Evolutionary conservation across 768 basidiomycete genomes (phyloP), one percentile per base, ranked within the genome.

Genomic region (Jaapia argillacea): DNA sequence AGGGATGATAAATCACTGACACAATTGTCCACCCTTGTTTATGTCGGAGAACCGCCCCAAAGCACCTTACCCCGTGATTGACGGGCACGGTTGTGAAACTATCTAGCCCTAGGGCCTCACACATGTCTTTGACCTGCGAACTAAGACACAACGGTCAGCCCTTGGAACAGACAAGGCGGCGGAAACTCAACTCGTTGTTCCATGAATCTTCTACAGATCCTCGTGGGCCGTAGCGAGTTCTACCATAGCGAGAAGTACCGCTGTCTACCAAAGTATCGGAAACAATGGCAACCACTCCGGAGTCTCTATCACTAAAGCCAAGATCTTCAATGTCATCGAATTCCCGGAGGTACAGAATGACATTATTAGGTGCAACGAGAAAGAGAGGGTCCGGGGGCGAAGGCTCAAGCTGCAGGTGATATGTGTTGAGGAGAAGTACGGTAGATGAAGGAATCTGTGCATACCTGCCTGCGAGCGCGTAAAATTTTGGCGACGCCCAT

Each of bases 401-500:
- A 5, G 85, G 79, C 40, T 74, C 56, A 43, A 91, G 71, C 88
- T 89, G 38, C 20, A 36, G 21, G 6, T 31, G 24, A n/a, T 24
- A 24, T 3, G 25, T 12, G 7, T 24, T 22, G 24, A 37, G 27
- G n/a, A 42, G n/a, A 20, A 44, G 36, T 48, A 22, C 3, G 25
- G 14, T 36, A 48, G 27, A 12, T 26, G 27, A 37, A 40, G 45
- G 43, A 36, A 21, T 14, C 36, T 24, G 26, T 13, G 38, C 2
- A 41, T 20, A 90, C 93, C 62, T 68, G 64, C 42, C 69, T 72
- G 43, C 94, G 72, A 64, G 81, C 75, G 0, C 75, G 67, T 14
- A 98, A 67, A 5, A 98, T 64, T 45, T 79, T 77, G 0, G 80
- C 71, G 25, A 93, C 58, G 5, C 94, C 93, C 31, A 84, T 72